Evolutionary conservation across 352 stramenopile species (phyloP).

Genomic region (Peronospora belbahrii): DNA sequence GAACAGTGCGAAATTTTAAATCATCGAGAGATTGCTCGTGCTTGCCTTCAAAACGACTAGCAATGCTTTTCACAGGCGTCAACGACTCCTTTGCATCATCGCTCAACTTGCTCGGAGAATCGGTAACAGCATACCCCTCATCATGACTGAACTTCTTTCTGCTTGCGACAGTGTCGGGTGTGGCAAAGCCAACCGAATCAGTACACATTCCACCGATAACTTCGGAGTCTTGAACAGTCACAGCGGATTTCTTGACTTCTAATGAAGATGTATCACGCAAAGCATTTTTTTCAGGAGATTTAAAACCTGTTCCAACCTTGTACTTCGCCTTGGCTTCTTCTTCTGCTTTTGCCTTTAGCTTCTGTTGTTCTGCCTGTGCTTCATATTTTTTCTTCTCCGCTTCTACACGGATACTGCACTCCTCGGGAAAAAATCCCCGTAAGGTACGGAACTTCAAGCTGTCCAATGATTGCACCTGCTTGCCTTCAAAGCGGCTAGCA

Average conservation of each 20-base stretch:
- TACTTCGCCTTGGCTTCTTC: slow-evolving; percentile 29
- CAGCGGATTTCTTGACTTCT: neutral
- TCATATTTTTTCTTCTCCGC: slow-evolving; percentile 36
- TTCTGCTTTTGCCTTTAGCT: slow-evolving; percentile 24
- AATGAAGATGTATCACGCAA: neutral
- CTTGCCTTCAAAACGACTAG: slow-evolving; percentile 58
- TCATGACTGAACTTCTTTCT: slow-evolving; percentile 18
- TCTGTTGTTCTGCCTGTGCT: slow-evolving; percentile 24
- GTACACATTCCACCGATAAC: neutral
- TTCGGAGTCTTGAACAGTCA: neutral
- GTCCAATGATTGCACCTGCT: slow-evolving; percentile 29
- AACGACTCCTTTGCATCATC: slow-evolving; percentile 7
- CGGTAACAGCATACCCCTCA: slow-evolving; percentile 1
- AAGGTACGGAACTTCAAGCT: slow-evolving; percentile 34
- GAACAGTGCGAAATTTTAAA: slow-evolving; percentile 48
- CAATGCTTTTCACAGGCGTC: slow-evolving; percentile 52
- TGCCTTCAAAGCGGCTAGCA: slow-evolving; percentile 33
- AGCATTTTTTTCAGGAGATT: slow-evolving; percentile 15
- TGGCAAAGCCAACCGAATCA: slow-evolving; percentile 6
- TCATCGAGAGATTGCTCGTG: slow-evolving; percentile 50
- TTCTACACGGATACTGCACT: slow-evolving; percentile 28
- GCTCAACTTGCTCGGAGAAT: slow-evolving; percentile 14
- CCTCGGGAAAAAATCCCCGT: slow-evolving; percentile 30
- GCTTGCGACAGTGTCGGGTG: slow-evolving; percentile 6
- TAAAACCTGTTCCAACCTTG: slow-evolving; percentile 11